Evolutionary conservation across 2,329 filamentous ascomycete genomes (phyloP).

Genomic region (Chaetoscypha palmicola): DNA sequence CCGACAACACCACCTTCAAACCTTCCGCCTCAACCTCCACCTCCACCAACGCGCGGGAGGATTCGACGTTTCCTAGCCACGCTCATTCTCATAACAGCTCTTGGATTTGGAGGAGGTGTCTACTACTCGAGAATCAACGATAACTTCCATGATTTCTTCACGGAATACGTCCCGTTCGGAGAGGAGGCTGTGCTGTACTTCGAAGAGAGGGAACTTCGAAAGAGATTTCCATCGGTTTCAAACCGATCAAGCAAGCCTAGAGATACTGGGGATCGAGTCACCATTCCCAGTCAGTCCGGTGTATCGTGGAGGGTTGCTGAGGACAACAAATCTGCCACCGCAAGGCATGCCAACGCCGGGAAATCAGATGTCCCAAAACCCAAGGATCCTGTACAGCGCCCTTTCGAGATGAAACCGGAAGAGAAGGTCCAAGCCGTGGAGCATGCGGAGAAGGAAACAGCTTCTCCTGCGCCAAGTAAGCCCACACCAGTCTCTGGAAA

Average conservation of each 20-base stretch:
- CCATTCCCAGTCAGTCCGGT: slow-evolving; percentile 78
- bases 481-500: slow-evolving; percentile 16
- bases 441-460: slow-evolving; percentile 30
- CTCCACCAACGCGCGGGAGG: slow-evolving; percentile 49
- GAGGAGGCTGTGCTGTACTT: slow-evolving; percentile 93
- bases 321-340: slow-evolving; percentile 42
- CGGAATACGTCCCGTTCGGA: slow-evolving; percentile 89
- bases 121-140: slow-evolving; percentile 92
- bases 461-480: slow-evolving; percentile 18
- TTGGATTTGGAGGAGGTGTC: slow-evolving; percentile 81
- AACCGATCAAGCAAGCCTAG: slow-evolving; percentile 29
- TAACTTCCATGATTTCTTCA: slow-evolving; percentile 99
- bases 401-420: slow-evolving; percentile 22
- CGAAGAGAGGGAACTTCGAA: slow-evolving; percentile 89
- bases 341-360: slow-evolving; percentile 55
- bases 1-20: slow-evolving; percentile 32
- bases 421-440: slow-evolving; percentile 31
- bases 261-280: slow-evolving; percentile 64
- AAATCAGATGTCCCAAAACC: slow-evolving; percentile 22
- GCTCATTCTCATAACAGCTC: slow-evolving; percentile 64
- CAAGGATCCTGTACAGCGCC: slow-evolving; percentile 26
- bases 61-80: slow-evolving; percentile 72
- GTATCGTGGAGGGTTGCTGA: slow-evolving; percentile 73
- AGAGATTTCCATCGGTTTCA: slow-evolving; percentile 60
- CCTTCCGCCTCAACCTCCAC: slow-evolving; percentile 31